Base-by-base conservation (phyloP, 108 stramenopile genomes). In the Nitzschia sp. region DNA sequence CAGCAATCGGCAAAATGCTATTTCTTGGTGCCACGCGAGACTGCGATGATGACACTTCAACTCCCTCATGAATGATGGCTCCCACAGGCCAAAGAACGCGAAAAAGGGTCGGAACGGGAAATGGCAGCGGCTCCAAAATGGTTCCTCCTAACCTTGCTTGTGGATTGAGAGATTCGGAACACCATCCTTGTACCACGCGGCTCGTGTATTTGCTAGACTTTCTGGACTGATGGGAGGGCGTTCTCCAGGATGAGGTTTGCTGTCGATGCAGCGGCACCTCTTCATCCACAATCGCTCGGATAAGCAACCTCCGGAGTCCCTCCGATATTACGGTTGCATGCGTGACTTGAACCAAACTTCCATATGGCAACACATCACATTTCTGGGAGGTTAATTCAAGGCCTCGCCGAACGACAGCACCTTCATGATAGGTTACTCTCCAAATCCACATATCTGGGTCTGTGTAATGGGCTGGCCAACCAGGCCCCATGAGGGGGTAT, bases 81-180 rank as follows among this genome's bases (percentile, higher is more conserved):
- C 87, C 88, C 7, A 72, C 63, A 0, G 78, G 48, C 8, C 84
- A 59, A 1, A 60, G 66, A 0, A 95, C 85, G 10, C 82, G 70
- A 57, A 81, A 92, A 24, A 66, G 41, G 15, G 78, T 79, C 3
- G 95, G 92, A 9, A 79, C 67, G 26, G 90, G 83, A 66, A 93
- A 80, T 15, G 84, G 70, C 0, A 96, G 53, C 21, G 91, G 89
- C 51, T 83, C 77, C 6, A 80, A 79, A 40, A 96, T 74, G 9
- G 76, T 71, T 2, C 95, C 95, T 21, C 88, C 57, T 67, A 94
- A 89, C 21, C 95, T 92, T 6, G 78, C 76, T 8, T 91, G 70
- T 6, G 95, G 95, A 79, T 96, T 96, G 17, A 96, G 73, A 44
- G 69, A 83, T 78, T 94, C 88, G 14, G 89, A 91, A 57, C 92